A percentile compares a stretch with the other conserved stretches of the same genome.
These are phyloP conservation scores for Geopyxis carbonaria DNA, from an alignment of 495 filamentous ascomycete species.

Conservation along the genomic window DNA sequence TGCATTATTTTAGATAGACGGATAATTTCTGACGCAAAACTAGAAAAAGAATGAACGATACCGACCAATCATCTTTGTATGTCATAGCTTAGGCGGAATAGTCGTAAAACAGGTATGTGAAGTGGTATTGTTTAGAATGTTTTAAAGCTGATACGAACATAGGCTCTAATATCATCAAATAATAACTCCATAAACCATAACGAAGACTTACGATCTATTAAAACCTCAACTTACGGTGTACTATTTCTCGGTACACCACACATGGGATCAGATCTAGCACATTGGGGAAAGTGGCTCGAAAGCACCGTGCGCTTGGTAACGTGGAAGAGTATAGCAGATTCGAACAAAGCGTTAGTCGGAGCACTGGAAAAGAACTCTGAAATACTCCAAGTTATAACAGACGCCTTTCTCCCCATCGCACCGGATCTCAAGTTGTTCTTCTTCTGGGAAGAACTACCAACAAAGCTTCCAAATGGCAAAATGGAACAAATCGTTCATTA, in stretches of 20 bases:
- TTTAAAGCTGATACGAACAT: too few relatives aligned
- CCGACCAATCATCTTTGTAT: conserved; percentile 65
- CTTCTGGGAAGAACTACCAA: conserved; percentile 31
- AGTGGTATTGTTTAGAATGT: conserved; percentile 4
- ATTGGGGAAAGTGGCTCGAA: conserved; percentile 59
- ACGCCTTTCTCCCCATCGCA: conserved; percentile 55
- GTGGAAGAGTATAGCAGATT: conserved; percentile 53
- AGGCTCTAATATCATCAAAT: conserved; percentile 47
- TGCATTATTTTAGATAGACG: conserved; percentile 4
- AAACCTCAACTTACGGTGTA: conserved; percentile 67
- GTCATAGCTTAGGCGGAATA: conserved; percentile 67
- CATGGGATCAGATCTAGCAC: conserved; percentile 56
- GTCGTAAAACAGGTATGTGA: conserved; percentile 51
- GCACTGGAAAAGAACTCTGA: conserved; percentile 64
- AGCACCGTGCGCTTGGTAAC: conserved; percentile 53
- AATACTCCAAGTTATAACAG: conserved; percentile 64
- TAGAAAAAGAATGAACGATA: conserved; percentile 4
- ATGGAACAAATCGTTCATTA: conserved; percentile 42
- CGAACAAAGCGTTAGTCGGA: conserved; percentile 49
- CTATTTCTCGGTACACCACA: conserved; percentile 84
- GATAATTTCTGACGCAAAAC: not conserved
- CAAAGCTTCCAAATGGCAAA: conserved; percentile 15
- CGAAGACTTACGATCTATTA: conserved; percentile 59
- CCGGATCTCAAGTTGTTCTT: conserved; percentile 54
- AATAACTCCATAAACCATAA: conserved; percentile 47